Evolutionary conservation across 176 grass and related monocot species (phyloP).

Genomic region (Carex parvula): DNA sequence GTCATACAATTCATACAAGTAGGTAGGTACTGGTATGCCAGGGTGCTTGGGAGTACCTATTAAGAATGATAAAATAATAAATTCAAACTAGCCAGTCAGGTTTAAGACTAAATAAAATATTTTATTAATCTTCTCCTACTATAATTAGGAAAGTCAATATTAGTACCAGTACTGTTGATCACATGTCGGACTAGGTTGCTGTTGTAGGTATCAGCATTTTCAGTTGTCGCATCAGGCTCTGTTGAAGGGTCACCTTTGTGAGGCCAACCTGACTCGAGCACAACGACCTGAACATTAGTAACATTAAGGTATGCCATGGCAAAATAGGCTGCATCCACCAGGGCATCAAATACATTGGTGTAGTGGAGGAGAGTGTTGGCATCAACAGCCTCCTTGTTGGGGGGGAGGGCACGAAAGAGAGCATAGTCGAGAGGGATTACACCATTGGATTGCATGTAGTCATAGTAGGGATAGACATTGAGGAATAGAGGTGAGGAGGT

Average conservation of each 20-base stretch:
- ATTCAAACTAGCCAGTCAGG: neutral
- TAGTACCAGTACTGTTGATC: constrained; percentile 67
- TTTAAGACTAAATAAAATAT: neutral
- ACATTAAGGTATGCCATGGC: constrained; percentile 95
- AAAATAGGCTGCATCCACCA: constrained; percentile 89
- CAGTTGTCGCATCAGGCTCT: constrained; percentile 71
- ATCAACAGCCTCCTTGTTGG: constrained; percentile 97
- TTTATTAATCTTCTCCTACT: neutral
- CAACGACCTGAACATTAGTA: constrained; percentile 80
- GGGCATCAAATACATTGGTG: constrained; percentile 92
- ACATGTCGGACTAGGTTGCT: constrained; percentile 91
- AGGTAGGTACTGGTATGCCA: constrained; percentile 73
- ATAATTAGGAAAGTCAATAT: neutral
- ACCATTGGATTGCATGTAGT: constrained; percentile 97
- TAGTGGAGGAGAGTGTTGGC: constrained; percentile 95
- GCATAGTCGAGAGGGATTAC: constrained; percentile 92
- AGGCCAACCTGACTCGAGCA: constrained; percentile 92
- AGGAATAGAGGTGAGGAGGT: constrained; percentile 73
- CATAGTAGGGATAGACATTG: constrained; percentile 97
- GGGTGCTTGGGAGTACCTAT: constrained; percentile 77
- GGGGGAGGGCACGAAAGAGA: constrained; percentile 79
- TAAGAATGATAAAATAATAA: neutral
- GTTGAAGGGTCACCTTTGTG: constrained; percentile 77
- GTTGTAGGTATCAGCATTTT: constrained; percentile 95
- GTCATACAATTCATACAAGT: constrained; percentile 91